Base-by-base conservation (phyloP, 148 eudicot genomes). In the Polygonum aviculare region DNA sequence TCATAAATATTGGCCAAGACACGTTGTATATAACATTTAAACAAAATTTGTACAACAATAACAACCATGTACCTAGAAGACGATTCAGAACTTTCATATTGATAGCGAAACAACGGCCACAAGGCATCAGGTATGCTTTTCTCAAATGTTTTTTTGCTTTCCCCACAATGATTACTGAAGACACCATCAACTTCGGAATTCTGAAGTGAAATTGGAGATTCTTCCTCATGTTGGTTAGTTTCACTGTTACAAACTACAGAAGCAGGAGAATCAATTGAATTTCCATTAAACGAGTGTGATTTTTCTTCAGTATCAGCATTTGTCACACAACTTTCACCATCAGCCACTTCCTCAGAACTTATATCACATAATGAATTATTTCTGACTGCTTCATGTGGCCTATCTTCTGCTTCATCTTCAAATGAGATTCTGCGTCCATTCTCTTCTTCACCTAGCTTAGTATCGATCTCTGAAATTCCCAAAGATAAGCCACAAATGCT, bases 51-150 rank as follows among this genome's bases (percentile, higher is more conserved):
- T 36, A 5, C 16, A 35, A 4, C 44, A 67, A 15, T 14, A 67
- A 67, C 72, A 74, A 77, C 78, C 22, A 57, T 70, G 74, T 84
- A 95, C 98, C 97, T 95, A 39, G 92, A 82, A 69, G 91, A 92
- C 80, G 91, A 84, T 72, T 95, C 96, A 78, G 90, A 92, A 80
- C 91, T 90, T 75, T 89, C 97, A 78, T 79, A 81, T 35, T 84
- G 93, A 85, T 79, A 81, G 44, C 87, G 87, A 49, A 90, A 85
- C 33, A 85, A 76, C 48, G 94, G 91, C 76, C 81, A 74, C 48
- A 88, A 84, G 73, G 91, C 85, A 82, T 80, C 84, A 40, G 92
- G 91, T 18, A 86, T 49, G 75, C 82, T 79, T 75, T 83, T 88
- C 70, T 89, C 94, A 48, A 80, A 47, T 40, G 78, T 75, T 52